phyloP scores from a whole-genome alignment of 306 rosid genomes.

The Rosa persica region DNA sequence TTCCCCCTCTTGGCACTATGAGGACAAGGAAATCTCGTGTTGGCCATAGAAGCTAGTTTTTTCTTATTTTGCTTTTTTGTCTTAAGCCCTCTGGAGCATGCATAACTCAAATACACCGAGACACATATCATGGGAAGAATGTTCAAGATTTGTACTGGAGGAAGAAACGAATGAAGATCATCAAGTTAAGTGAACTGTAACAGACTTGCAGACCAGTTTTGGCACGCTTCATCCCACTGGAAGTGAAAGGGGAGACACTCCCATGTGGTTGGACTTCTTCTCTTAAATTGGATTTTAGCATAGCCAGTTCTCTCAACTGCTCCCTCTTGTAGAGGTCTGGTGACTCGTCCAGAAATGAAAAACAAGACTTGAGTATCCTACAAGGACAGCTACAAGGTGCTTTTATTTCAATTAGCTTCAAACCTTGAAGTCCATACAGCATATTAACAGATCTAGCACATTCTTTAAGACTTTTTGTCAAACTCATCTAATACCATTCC shows the following conservation, averaged over 20 bases:
- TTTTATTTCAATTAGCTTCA: background rate
- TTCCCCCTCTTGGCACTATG: too few relatives aligned
- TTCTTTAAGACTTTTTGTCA: background rate
- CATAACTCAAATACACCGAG: constrained; percentile 27
- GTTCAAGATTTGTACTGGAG: constrained; percentile 1
- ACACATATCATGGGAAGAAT: constrained; percentile 28
- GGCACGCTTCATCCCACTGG: constrained; percentile 73
- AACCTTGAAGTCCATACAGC: background rate
- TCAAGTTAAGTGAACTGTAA: background rate
- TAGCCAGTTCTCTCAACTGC: constrained; percentile 83
- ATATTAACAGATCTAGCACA: background rate
- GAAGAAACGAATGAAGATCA: constrained; percentile 8
- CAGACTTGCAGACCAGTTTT: constrained; percentile 54
- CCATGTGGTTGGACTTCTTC: constrained; percentile 98
- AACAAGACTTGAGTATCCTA: background rate
- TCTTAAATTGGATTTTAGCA: constrained; percentile 81
- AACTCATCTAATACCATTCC: constrained; percentile 1
- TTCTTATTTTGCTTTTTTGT: too few relatives aligned
- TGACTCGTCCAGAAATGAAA: constrained; percentile 61
- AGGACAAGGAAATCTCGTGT: too few relatives aligned
- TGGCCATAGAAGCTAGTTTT: too few relatives aligned
- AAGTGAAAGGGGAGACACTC: constrained; percentile 65
- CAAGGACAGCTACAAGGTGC: background rate
- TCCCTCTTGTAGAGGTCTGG: constrained; percentile 73
- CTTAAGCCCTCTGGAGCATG: constrained; percentile 1